These are phyloP conservation scores for Agaricus subrufescens DNA, from an alignment of 768 basidiomycete genomes.

Conservation along the genomic window DNA sequence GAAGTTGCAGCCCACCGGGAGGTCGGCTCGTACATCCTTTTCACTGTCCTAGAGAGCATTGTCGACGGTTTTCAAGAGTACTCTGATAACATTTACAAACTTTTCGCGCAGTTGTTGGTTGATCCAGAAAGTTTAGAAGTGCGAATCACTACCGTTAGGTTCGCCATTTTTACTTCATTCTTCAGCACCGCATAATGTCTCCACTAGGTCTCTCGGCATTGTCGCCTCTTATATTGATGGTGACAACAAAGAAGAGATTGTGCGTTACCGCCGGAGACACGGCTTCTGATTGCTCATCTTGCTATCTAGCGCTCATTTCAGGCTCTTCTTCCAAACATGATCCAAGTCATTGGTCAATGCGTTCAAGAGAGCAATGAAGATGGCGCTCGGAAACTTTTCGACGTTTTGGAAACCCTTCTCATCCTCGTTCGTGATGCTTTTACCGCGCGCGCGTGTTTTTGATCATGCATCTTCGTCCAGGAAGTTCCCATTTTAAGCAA, in stretches of 20 bases:
- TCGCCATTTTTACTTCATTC: conserved; percentile 15
- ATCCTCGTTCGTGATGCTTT: conserved; percentile 61
- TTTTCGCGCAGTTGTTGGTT: conserved; percentile 66
- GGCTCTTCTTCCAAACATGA: conserved; percentile 79
- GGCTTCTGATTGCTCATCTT: conserved; percentile 3
- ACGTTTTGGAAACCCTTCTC: conserved; percentile 92
- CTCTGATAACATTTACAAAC: conserved; percentile 67
- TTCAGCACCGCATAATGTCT: conserved; percentile 7
- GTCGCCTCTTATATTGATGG: conserved; percentile 89
- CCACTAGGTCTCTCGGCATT: conserved; percentile 73
- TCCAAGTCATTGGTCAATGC: conserved; percentile 81
- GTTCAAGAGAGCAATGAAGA: conserved; percentile 77
- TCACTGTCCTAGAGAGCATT: conserved; percentile 87
- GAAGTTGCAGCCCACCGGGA: conserved; percentile 74
- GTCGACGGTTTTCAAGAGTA: conserved; percentile 85
- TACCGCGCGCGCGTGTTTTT: not conserved
- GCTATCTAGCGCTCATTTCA: conserved; percentile 75
- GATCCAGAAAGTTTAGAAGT: conserved; percentile 91
- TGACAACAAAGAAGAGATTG: conserved; percentile 85
- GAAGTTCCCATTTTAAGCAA: conserved; percentile 92
- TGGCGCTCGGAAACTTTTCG: conserved; percentile 85
- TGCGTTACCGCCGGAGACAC: conserved; percentile 30
- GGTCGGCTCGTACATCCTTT: conserved; percentile 86
- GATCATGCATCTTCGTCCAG: conserved; percentile 31
- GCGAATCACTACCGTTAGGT: conserved; percentile 85